phyloP scores from a whole-genome alignment of 345 rosid species.

The Cardamine occulta region DNA sequence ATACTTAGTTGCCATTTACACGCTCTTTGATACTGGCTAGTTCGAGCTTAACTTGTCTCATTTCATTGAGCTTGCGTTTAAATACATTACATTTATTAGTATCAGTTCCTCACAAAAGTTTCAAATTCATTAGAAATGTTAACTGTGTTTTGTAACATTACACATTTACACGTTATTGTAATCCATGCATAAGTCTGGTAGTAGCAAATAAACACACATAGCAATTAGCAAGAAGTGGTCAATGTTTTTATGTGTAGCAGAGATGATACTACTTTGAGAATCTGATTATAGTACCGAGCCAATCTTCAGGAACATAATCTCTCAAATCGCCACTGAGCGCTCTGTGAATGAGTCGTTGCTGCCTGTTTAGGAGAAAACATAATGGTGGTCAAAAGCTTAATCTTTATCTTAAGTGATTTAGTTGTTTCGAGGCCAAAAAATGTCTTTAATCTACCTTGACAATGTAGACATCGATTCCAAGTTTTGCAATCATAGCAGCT shows the following conservation, averaged over 20 bases:
- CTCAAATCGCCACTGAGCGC: constrained; percentile 69
- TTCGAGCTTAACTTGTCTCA: too few relatives aligned
- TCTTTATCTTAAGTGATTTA: not conserved
- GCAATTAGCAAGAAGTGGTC: not conserved
- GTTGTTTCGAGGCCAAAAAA: not conserved
- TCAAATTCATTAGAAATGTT: too few relatives aligned
- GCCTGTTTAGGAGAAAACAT: constrained; percentile 49
- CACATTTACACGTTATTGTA: too few relatives aligned
- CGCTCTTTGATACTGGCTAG: too few relatives aligned
- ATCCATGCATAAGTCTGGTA: not conserved
- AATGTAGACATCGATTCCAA: constrained; percentile 85
- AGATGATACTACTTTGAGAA: constrained; percentile 27
- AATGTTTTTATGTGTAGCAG: not conserved
- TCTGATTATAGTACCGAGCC: constrained; percentile 73
- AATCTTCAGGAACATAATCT: constrained; percentile 59
- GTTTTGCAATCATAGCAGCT: constrained; percentile 92
- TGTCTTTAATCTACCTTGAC: constrained; percentile 57
- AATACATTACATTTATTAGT: too few relatives aligned
- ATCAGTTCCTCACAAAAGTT: too few relatives aligned
- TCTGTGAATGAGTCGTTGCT: constrained; percentile 69
- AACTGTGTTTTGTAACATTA: too few relatives aligned
- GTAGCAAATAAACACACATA: not conserved
- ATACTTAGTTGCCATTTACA: not conserved
- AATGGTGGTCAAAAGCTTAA: not conserved
- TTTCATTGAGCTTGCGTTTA: too few relatives aligned